phyloP scores from a whole-genome alignment of 371 early-diverging fungal species.

The Mucor lusitanicus region DNA sequence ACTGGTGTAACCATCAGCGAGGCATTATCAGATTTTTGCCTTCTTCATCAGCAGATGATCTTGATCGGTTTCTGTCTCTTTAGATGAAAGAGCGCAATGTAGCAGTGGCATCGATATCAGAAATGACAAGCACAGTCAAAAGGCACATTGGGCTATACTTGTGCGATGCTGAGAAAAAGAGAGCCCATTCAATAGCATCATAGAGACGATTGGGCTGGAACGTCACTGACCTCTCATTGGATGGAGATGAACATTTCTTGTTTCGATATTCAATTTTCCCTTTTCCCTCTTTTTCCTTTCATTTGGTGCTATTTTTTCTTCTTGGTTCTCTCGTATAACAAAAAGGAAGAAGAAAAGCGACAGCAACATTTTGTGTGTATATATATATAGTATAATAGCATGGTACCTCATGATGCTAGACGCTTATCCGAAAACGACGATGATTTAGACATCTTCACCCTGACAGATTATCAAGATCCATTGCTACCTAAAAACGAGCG shows the following conservation, averaged over 20 bases:
- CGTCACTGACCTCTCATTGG: neutral
- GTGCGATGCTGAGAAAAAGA: neutral
- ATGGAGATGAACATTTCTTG: neutral
- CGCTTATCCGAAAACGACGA: slow-evolving; percentile 16
- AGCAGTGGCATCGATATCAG: neutral
- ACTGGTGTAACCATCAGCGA: neutral
- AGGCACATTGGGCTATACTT: neutral
- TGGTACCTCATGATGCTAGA: slow-evolving; percentile 28
- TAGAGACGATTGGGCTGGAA: neutral
- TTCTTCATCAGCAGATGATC: neutral
- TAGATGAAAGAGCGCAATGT: too few relatives aligned
- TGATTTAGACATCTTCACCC: slow-evolving; percentile 7
- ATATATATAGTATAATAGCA: neutral
- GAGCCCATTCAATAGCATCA: neutral
- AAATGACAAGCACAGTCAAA: neutral
- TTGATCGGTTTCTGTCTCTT: neutral
- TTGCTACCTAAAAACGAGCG: slow-evolving; percentile 1
- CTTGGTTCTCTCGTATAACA: neutral
- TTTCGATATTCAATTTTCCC: neutral
- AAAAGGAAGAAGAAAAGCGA: neutral
- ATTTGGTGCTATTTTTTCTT: neutral
- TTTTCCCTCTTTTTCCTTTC: neutral
- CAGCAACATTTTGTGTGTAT: neutral
- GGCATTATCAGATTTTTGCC: neutral
- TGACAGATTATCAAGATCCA: slow-evolving; percentile 13